Evolutionary conservation across 352 stramenopile species (phyloP).

Genomic region (Phytopythium oedochilum): DNA sequence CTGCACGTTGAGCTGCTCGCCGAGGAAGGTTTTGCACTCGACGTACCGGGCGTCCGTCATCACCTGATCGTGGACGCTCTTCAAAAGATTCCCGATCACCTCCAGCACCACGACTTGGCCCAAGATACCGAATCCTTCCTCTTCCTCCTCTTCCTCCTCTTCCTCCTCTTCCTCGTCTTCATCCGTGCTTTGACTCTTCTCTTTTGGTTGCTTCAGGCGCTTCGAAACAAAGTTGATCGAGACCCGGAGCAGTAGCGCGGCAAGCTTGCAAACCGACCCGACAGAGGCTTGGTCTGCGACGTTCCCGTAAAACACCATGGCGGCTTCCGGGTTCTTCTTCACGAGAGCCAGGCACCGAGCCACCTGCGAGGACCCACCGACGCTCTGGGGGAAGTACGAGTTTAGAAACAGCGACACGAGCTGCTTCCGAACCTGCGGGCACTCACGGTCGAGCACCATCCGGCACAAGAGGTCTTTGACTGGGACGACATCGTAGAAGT

Average conservation of each 20-base stretch:
- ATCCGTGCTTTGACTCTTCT: conserved; percentile 15
- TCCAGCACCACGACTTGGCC: conserved; percentile 73
- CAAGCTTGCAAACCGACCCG: conserved; percentile 79
- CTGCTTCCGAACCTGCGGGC: conserved; percentile 56
- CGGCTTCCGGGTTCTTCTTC: conserved; percentile 76
- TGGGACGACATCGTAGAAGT: conserved; percentile 84
- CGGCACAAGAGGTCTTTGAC: conserved; percentile 74
- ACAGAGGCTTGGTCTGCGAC: conserved; percentile 72
- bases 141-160: conserved; percentile 57
- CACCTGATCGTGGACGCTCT: conserved; percentile 70
- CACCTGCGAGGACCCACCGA: conserved; percentile 75
- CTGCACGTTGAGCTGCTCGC: conserved; percentile 55
- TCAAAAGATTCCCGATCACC: conserved; percentile 65
- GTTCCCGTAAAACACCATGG: conserved; percentile 80
- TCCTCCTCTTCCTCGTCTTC: conserved; percentile 43
- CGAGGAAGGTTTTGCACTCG: conserved; percentile 74
- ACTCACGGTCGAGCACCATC: conserved; percentile 61
- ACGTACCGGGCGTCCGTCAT: conserved; percentile 60
- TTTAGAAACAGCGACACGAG: conserved; percentile 82
- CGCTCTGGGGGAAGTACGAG: conserved; percentile 84
- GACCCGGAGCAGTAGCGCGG: conserved; percentile 67
- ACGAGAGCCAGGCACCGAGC: conserved; percentile 74
- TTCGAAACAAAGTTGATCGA: conserved; percentile 75
- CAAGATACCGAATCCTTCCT: conserved; percentile 61
- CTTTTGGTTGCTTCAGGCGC: conserved; percentile 37